Percentiles rank a stretch among this genome's conserved stretches.
Conservation (phyloP, 352 stramenopile genomes). For the Hyaloperonospora arabidopsidis region DNA sequence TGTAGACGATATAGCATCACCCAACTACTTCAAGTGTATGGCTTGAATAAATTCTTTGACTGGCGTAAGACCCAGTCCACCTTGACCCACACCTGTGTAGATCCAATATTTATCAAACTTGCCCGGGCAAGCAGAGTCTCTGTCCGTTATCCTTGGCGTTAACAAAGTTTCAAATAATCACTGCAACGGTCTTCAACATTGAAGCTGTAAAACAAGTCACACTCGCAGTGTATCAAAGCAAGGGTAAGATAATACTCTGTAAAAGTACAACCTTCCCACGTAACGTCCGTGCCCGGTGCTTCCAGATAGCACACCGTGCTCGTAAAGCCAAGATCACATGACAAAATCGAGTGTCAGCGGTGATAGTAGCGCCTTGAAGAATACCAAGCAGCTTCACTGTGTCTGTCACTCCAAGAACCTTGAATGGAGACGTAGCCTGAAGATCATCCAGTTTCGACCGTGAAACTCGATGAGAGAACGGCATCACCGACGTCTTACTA, state of each 20-base stretch:
- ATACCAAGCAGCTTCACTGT: neutral
- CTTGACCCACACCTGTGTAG: neutral
- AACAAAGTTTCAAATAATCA: neutral
- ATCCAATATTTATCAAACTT: neutral
- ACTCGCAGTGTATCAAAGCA: neutral
- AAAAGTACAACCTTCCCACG: neutral
- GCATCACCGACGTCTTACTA: neutral
- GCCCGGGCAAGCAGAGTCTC: neutral
- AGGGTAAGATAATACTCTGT: neutral
- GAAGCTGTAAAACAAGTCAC: neutral
- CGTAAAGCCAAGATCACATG: neutral
- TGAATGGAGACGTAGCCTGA: neutral
- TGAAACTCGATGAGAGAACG: neutral
- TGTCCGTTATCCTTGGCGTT: neutral
- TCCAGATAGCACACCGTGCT: neutral
- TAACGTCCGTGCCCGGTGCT: neutral
- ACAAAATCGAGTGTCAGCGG: neutral
- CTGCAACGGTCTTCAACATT: neutral
- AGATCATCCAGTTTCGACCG: neutral
- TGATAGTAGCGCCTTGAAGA: neutral
- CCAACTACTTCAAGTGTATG: neutral
- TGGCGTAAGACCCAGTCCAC: neutral
- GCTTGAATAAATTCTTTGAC: neutral
- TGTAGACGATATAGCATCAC: neutral
- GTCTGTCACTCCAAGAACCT: neutral